Conservation (phyloP, 345 rosid genomes). For the Euphorbia tirucalli region DNA sequence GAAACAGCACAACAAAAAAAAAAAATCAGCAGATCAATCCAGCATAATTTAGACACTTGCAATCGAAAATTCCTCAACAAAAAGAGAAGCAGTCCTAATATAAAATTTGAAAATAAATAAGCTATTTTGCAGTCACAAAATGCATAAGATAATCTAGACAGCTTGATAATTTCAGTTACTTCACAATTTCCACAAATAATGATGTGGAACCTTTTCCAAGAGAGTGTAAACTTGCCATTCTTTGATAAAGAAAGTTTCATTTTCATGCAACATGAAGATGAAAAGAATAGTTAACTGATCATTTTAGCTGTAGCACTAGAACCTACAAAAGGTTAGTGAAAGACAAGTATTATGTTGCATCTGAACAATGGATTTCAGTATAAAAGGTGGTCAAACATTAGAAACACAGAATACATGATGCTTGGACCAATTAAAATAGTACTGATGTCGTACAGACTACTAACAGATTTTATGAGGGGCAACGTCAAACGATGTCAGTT, state of each 20-base stretch:
- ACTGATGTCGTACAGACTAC: background rate
- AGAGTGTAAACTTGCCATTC: background rate
- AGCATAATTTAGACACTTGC: background rate
- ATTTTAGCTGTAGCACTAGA: background rate
- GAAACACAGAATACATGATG: background rate
- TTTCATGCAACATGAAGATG: background rate
- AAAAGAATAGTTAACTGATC: background rate
- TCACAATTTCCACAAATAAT: background rate
- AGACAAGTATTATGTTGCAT: background rate
- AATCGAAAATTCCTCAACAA: background rate
- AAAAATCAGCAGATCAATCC: constrained; percentile 14
- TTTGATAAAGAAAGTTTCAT: background rate
- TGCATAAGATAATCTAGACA: background rate
- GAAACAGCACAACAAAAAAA: constrained; percentile 29
- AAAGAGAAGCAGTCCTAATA: background rate
- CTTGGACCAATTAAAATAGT: background rate
- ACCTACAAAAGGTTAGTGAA: background rate
- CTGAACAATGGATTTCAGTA: background rate
- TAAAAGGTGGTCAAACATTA: background rate
- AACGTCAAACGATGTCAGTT: background rate
- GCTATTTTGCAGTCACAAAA: background rate
- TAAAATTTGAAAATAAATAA: background rate
- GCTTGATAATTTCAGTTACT: background rate
- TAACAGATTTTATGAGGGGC: background rate
- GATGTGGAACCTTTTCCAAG: background rate